Conservation (phyloP, 1,284 basidiomycete species). For the Stereum hirsutum region DNA sequence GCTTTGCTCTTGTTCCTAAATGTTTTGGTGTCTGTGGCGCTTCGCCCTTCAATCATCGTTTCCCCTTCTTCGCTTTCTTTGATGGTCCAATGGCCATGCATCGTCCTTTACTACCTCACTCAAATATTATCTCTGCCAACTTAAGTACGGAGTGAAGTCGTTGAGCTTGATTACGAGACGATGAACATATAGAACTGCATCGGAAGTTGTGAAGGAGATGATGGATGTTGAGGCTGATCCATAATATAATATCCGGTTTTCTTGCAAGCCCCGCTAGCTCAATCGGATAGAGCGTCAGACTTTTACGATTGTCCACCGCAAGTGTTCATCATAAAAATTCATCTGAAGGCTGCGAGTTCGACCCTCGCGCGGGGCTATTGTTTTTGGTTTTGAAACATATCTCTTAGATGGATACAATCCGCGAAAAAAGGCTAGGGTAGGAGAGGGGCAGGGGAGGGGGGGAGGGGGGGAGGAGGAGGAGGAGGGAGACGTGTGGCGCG, state of each 20-base stretch:
- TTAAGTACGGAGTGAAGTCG: background rate
- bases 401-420: background rate
- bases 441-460: background rate
- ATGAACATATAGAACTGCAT: background rate
- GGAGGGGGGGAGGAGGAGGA: background rate
- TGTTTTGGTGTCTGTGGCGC: no score
- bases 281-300: slow-evolving; percentile 86
- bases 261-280: slow-evolving; percentile 62
- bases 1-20: no score
- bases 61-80: no score
- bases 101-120: background rate
- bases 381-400: background rate
- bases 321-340: background rate
- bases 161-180: background rate
- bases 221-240: background rate
- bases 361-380: slow-evolving; percentile 78
- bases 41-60: no score
- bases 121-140: background rate
- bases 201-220: background rate
- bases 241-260: background rate
- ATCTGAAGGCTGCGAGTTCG: slow-evolving; percentile 89
- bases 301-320: slow-evolving; percentile 19
- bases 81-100: no score
- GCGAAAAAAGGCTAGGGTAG: background rate
- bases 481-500: no score